Conservation (phyloP, 768 basidiomycete species). For the Lentinus brumalis region DNA sequence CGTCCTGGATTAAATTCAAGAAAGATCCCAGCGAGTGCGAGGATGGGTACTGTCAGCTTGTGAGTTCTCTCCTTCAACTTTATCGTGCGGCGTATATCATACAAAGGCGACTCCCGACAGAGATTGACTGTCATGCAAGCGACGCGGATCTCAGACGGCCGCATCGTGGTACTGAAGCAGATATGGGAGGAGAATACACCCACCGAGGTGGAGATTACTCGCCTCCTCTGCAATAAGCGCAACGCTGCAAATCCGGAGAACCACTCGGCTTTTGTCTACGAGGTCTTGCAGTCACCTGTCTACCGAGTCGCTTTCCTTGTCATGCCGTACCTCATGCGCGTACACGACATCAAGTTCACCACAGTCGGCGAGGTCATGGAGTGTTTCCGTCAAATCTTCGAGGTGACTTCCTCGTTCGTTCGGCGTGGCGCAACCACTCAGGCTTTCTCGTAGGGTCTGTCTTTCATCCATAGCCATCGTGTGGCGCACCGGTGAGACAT, state of each 20-base stretch:
- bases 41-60: not conserved
- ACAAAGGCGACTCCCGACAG: not conserved
- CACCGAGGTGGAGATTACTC: conserved; percentile 18
- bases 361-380: conserved; percentile 39
- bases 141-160: conserved; percentile 21
- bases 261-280: conserved; percentile 26
- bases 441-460: conserved; percentile 29
- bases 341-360: conserved; percentile 32
- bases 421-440: not conserved
- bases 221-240: conserved; percentile 3
- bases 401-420: conserved; percentile 20
- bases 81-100: too few species aligned
- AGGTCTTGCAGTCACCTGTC: conserved; percentile 20
- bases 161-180: conserved; percentile 20
- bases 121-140: conserved; percentile 22
- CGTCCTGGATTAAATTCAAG: too few species aligned
- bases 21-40: not conserved
- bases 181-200: conserved; percentile 17
- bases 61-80: too few species aligned
- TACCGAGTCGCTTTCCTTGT: conserved; percentile 26
- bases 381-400: conserved; percentile 35
- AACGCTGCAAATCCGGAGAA: conserved; percentile 22
- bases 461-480: conserved; percentile 38
- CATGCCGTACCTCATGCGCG: conserved; percentile 34
- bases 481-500: conserved; percentile 38